phyloP scores from a whole-genome alignment of 805 yeast genomes.

The Spathaspora boniae region DNA sequence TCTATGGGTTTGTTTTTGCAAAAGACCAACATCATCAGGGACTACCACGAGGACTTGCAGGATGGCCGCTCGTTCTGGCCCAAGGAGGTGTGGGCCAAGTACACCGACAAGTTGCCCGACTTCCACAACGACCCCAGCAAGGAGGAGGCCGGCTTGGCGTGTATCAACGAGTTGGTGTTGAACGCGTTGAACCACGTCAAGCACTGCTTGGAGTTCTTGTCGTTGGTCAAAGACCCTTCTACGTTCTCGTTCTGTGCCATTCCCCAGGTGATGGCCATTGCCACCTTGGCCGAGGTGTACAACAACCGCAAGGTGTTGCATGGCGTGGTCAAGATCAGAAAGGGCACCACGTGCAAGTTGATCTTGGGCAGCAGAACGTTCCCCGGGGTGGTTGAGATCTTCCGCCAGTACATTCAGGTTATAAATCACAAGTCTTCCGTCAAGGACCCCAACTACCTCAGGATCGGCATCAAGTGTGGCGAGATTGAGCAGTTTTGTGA shows the following conservation, averaged over 20 bases:
- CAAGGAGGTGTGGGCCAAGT: conserved; percentile 83
- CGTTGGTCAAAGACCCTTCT: conserved; percentile 75
- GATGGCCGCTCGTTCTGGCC: conserved; percentile 98
- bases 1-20: conserved; percentile 95
- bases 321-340: conserved; percentile 79
- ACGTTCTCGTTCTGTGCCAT: conserved; percentile 91
- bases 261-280: conserved; percentile 99
- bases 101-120: conserved; percentile 60
- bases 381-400: conserved; percentile 71
- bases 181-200: conserved; percentile 76
- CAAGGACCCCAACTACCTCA: conserved; percentile 80
- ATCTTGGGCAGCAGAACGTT: conserved; percentile 72
- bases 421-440: conserved; percentile 81
- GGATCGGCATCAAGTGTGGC: conserved; percentile 81
- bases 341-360: conserved; percentile 78
- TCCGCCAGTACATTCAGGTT: conserved; percentile 65
- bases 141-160: conserved; percentile 60
- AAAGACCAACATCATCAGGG: conserved; percentile 94
- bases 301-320: conserved; percentile 73
- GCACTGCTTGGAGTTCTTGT: conserved; percentile 72
- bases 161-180: conserved; percentile 77
- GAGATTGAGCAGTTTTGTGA: conserved; percentile 88
- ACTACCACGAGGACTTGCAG: conserved; percentile 83
- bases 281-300: conserved; percentile 83
- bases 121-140: conserved; percentile 45